Conservation (phyloP, 345 rosid genomes). For the Eucalyptus lansdowneana region DNA sequence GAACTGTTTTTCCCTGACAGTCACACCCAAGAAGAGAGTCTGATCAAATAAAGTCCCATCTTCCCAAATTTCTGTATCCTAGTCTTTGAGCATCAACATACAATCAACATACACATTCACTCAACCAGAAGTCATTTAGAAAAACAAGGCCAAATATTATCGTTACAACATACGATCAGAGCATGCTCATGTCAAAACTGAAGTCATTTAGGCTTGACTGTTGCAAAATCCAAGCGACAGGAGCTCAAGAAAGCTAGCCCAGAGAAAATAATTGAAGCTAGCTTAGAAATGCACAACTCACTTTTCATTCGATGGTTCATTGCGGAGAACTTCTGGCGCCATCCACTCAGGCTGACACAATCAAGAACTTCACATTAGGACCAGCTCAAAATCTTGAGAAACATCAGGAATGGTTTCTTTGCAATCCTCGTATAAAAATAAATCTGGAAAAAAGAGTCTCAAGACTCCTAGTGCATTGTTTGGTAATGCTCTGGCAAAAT, state of each 20-base stretch:
- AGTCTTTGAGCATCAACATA: not conserved
- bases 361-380: not conserved
- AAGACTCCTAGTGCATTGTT: not conserved
- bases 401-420: not conserved
- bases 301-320: conserved; percentile 33
- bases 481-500: not conserved
- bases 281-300: conserved; percentile 2
- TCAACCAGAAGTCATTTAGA: not conserved
- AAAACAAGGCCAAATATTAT: not conserved
- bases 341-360: conserved; percentile 31
- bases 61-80: not conserved
- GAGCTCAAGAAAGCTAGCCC: not conserved
- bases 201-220: not conserved
- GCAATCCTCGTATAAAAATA: not conserved
- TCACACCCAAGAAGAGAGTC: not conserved
- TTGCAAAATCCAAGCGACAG: not conserved
- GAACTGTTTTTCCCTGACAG: not conserved
- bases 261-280: not conserved
- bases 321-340: conserved; percentile 42
- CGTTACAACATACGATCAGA: not conserved
- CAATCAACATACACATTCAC: not conserved
- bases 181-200: not conserved
- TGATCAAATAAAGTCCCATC: not conserved
- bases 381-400: not conserved
- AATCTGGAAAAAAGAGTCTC: not conserved